Evolutionary conservation across 208 protist genomes (phyloP).

Genomic region (Leishmania martiniquensis): DNA sequence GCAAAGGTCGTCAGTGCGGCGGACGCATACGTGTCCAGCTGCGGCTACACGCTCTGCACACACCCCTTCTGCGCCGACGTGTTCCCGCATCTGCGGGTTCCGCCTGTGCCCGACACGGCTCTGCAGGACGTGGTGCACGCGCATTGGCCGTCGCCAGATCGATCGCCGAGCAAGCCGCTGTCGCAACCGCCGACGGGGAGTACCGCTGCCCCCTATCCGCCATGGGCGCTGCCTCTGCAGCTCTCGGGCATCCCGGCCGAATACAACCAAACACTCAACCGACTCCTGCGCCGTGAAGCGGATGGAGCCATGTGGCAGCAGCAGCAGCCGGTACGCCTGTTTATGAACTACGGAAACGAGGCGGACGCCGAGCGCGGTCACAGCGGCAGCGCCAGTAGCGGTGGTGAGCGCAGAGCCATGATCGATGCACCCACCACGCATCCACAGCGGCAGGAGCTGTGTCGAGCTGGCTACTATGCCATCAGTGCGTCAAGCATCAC

Average conservation of each 20-base stretch:
- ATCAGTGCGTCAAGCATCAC: constrained; percentile 20
- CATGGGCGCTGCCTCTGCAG: constrained; percentile 31
- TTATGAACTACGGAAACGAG: constrained; percentile 14
- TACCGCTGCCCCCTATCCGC: constrained; percentile 1
- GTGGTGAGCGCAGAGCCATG: neutral
- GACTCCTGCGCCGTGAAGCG: constrained; percentile 26
- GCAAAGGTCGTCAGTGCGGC: constrained; percentile 47
- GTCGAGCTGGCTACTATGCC: constrained; percentile 16
- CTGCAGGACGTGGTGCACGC: constrained; percentile 13
- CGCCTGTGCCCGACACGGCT: neutral
- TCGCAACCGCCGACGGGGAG: neutral
- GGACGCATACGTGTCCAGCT: constrained; percentile 68
- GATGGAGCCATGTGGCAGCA: constrained; percentile 15
- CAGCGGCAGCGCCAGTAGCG: neutral
- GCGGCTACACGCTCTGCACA: constrained; percentile 71
- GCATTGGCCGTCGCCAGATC: constrained; percentile 6
- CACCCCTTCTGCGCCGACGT: constrained; percentile 52
- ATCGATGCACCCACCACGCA: neutral
- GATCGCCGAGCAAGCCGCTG: neutral
- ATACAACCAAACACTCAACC: constrained; percentile 35
- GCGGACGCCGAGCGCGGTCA: neutral
- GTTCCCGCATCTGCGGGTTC: constrained; percentile 37
- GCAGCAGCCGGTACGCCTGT: constrained; percentile 18
- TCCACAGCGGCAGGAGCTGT: neutral
- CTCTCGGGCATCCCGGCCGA: constrained; percentile 28